phyloP scores from a whole-genome alignment of 352 stramenopile genomes.

The Phytopythium montanum region DNA sequence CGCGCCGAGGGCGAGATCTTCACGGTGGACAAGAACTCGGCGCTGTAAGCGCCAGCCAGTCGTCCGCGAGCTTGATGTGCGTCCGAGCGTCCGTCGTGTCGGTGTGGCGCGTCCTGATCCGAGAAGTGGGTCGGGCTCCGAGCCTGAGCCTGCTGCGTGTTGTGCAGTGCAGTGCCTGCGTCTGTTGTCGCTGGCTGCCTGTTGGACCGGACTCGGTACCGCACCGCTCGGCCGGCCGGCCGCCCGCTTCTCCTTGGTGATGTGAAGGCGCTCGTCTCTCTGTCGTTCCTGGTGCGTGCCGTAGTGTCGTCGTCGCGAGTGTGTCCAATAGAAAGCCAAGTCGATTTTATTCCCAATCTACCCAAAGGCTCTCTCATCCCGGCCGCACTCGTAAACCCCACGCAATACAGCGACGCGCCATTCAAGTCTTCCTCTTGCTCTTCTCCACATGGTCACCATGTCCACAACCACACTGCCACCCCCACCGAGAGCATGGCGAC shows the following conservation, averaged over 20 bases:
- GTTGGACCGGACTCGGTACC: too few relatives aligned
- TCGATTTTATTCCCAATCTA: constrained; percentile 6
- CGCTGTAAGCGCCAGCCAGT: constrained; percentile 43
- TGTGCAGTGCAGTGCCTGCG: too few relatives aligned
- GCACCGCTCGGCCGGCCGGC: background rate
- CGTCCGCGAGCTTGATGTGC: constrained; percentile 11
- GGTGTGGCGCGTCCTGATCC: constrained; percentile 6
- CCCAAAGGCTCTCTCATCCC: background rate
- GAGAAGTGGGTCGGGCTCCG: background rate
- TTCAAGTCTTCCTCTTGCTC: background rate
- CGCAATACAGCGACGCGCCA: constrained; percentile 1
- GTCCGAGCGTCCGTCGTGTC: constrained; percentile 9
- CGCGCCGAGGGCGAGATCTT: constrained; percentile 62
- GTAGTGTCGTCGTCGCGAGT: constrained; percentile 2
- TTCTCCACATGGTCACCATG: background rate
- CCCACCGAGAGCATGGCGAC: background rate
- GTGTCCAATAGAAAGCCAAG: constrained; percentile 8
- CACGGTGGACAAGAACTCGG: constrained; percentile 75
- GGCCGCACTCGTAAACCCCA: background rate
- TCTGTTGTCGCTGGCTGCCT: background rate
- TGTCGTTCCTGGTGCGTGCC: constrained; percentile 5
- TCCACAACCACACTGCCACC: background rate
- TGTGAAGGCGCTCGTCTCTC: constrained; percentile 12
- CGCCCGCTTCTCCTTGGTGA: constrained; percentile 20
- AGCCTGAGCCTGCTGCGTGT: background rate